These are phyloP conservation scores for Cyberlindnera mississippiensis DNA, from an alignment of 805 yeast species.

Conservation along the genomic window DNA sequence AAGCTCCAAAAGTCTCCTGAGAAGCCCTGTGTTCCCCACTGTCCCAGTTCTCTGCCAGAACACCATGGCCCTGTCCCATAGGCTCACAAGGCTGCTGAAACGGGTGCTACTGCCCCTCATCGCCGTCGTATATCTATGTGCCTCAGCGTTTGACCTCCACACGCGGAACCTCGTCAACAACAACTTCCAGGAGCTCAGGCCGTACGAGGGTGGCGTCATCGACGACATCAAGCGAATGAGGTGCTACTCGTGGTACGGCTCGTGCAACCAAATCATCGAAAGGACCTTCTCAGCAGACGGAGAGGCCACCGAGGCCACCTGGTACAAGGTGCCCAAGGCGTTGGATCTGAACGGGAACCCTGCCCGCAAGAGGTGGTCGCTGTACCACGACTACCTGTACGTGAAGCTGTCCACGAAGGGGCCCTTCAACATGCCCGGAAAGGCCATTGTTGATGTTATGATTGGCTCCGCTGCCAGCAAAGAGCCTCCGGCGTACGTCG, in stretches of 20 bases:
- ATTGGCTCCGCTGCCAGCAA: conserved; percentile 32
- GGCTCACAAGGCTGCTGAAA: conserved; percentile 11
- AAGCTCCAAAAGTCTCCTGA: no score
- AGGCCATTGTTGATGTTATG: conserved; percentile 43
- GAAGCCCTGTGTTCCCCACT: no score
- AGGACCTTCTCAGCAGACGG: conserved; percentile 1
- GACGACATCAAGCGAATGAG: conserved; percentile 29
- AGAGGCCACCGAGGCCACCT: conserved; percentile 13
- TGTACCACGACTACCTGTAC: conserved; percentile 28
- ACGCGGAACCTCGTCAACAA: conserved; percentile 21
- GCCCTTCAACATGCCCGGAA: conserved; percentile 10
- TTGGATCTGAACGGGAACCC: conserved; percentile 22
- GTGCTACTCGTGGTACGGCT: conserved; percentile 30
- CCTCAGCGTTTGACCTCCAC: conserved; percentile 19
- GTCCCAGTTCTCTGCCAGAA: no score
- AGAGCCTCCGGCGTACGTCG: conserved; percentile 36
- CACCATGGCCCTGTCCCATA: conserved; percentile 3
- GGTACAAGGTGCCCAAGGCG: conserved; percentile 27
- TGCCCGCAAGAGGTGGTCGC: conserved; percentile 12
- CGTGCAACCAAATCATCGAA: conserved; percentile 27
- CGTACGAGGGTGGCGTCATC: conserved; percentile 29
- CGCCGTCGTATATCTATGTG: conserved; percentile 11
- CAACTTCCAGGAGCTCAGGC: conserved; percentile 13
- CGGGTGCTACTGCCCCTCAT: conserved; percentile 18
- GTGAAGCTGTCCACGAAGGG: conserved; percentile 21